Evolutionary conservation across 179 eudicot genomes (phyloP), one percentile per base, ranked within the genome.

Genomic region (Corrigiola litoralis): DNA sequence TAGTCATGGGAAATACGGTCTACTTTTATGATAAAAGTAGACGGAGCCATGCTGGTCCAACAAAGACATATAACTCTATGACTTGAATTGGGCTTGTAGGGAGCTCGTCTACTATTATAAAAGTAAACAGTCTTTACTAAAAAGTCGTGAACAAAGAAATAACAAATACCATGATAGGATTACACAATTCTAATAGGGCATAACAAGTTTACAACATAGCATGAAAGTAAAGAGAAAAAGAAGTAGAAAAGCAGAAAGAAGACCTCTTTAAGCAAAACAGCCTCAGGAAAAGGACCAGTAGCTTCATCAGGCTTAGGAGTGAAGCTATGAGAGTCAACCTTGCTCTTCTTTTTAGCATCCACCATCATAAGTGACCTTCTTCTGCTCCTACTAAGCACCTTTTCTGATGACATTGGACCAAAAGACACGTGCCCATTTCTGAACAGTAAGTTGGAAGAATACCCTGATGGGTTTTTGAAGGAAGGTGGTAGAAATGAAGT

Each of bases 211-310:
- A n/a, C n/a, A n/a, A n/a, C n/a, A n/a, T n/a, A n/a, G n/a, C n/a
- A 11, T 3, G 10, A 12, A 28, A 50, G n/a, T 6, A 32, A 57
- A 40, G 2, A 57, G 24, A 10, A 1, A 4, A 31, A 68, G 54
- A 47, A 14, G 25, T 1, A 50, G 5, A 17, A 4, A 4, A 56
- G 55, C 32, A 51, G 17, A 58, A 32, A 24, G 6, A 16, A 17
- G 47, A 90, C 95, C 90, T 90, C 61, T 79, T 75, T 90, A 59
- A 92, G 95, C 36, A 94, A 83, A 27, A 90, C 81, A 66, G 97
- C 80, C 83, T 94, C 97, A 27, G 99, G 99, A 33, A 86, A 94
- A 37, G 80, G 77, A 37, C 98, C 97, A 45, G 84, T 84, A 57
- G 92, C 74, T 78, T 94, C 99, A 76, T 90, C 89, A 2, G 87